Base-by-base conservation (phyloP, 2,329 filamentous ascomycete species). In the Trichothecium sympodiale region DNA sequence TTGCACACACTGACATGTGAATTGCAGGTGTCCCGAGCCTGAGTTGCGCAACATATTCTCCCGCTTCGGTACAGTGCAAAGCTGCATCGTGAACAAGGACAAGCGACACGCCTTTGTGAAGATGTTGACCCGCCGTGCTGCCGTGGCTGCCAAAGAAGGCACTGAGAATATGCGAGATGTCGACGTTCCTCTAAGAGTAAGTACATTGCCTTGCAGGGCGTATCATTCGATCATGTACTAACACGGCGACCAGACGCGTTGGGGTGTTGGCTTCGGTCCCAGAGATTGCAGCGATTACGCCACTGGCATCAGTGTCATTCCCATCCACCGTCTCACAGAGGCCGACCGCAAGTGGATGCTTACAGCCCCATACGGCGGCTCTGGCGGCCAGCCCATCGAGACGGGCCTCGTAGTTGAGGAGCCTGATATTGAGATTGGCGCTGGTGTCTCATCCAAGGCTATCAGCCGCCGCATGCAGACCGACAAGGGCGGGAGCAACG, bases 41-140 rank as follows among this genome's bases (percentile, higher is more conserved):
- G 87, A 96, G 55, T 70, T 98, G 36, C 79, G 87, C 36, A 65
- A 64, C 34, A 77, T 94, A 31, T 98, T 98, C 57, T 69, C 67
- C 50, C 77, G 77, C 31, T 94, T 80, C 53, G 91, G 91, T 40
- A 69, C 79, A 36, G 91, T 98, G 4, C 91, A 98, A 59, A 95
- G 89, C 2, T 96, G 89, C 60, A 98, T 98, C 45, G 88, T 95
- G 46, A 96, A 98, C 63, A 83, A 86, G 51, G 91, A 98, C 53
- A 98, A 96, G 64, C 83, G 91, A 14, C 91, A 98, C 59, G 91
- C 91, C 5, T 98, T 98, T 56, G 89, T 98, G 51, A 98, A 98
- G 64, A 98, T 98, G 91, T 74, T 91, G 46, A 91, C 77, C 43
- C 85, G 93, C 27, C 71, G 77, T 42, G 86, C 94, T 57, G 89